Evolutionary conservation across 441 rosid species (phyloP).

Genomic region (Dalechampia spathulata): DNA sequence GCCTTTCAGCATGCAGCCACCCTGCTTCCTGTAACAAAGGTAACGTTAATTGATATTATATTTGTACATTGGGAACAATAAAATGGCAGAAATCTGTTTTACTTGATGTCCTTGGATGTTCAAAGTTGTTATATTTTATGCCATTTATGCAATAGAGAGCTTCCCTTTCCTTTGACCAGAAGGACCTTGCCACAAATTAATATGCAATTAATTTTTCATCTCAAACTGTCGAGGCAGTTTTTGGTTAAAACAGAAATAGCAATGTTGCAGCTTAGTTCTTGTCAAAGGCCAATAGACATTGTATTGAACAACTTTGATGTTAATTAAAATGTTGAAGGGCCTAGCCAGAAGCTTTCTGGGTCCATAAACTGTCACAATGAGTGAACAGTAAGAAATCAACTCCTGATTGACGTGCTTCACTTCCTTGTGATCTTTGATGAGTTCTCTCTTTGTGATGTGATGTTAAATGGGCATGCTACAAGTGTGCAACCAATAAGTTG

Average conservation of each 20-base stretch:
- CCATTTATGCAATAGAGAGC: background rate
- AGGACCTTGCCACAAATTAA: background rate
- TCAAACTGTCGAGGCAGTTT: too few relatives aligned
- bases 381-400: background rate
- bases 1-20: constrained; percentile 99
- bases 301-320: background rate
- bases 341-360: background rate
- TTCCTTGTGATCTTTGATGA: background rate
- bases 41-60: constrained; percentile 12
- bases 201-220: too few relatives aligned
- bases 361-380: background rate
- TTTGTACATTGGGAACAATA: background rate
- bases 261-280: too few relatives aligned
- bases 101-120: background rate
- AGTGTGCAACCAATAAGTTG: too few relatives aligned
- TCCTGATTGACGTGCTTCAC: background rate
- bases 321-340: background rate
- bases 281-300: background rate
- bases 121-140: background rate
- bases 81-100: background rate
- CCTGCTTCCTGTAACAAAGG: constrained; percentile 95
- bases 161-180: background rate
- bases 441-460: background rate
- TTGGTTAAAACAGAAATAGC: too few relatives aligned
- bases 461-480: too few relatives aligned